A percentile compares a stretch with the other conserved stretches of the same genome.
Conservation (phyloP, 129 eudicot genomes). For the Centaurea solstitialis region DNA sequence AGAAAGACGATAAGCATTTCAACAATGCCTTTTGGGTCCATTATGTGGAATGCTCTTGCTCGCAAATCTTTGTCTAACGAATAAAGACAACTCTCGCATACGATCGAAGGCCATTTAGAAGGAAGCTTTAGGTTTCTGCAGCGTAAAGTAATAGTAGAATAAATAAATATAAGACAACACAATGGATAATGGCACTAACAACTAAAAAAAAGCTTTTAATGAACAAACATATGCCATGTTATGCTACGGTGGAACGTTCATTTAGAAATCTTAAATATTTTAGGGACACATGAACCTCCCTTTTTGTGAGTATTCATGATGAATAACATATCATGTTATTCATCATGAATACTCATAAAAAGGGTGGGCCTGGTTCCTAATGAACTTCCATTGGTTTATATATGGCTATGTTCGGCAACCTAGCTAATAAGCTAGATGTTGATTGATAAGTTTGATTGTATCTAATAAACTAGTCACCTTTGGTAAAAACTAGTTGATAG, state of each 20-base stretch:
- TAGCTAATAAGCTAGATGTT: neutral
- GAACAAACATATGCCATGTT: neutral
- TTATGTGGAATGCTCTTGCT: conserved; percentile 86
- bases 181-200: neutral
- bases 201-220: neutral
- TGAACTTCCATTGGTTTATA: too few species aligned
- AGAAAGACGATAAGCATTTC: conserved; percentile 86
- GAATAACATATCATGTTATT: too few species aligned
- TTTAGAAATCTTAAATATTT: too few species aligned
- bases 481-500: neutral
- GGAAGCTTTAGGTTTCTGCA: conserved; percentile 95
- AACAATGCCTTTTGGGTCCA: conserved; percentile 80
- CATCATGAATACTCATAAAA: too few species aligned
- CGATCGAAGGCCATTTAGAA: conserved; percentile 80
- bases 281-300: too few species aligned
- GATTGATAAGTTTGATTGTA: too few species aligned
- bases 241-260: too few species aligned
- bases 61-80: conserved; percentile 78
- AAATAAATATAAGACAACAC: neutral
- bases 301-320: too few species aligned
- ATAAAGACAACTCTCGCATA: conserved; percentile 83
- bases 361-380: too few species aligned
- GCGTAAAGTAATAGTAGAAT: neutral
- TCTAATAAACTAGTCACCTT: neutral
- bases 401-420: neutral